Evolutionary conservation across 257 asterid species (phyloP).

Genomic region (Solanum okadae): DNA sequence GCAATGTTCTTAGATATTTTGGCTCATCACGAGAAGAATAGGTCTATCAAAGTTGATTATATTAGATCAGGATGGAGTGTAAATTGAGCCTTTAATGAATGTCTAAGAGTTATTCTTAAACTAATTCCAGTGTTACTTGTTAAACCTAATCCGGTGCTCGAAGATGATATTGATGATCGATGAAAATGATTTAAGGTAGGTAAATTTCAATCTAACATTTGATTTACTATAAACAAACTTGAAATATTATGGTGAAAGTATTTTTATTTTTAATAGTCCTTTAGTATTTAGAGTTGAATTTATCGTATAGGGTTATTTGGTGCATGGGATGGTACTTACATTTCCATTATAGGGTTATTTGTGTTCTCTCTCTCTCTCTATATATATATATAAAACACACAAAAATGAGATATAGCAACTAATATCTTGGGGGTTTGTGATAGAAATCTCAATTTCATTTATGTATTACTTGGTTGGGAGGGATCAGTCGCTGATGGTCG

Average conservation of each 20-base stretch:
- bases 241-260: too few relatives aligned
- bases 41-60: background rate
- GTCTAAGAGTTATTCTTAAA: background rate
- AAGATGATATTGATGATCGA: background rate
- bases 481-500: too few relatives aligned
- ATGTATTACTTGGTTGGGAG: too few relatives aligned
- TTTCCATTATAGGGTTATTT: too few relatives aligned
- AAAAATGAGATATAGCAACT: too few relatives aligned
- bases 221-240: background rate
- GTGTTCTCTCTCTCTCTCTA: too few relatives aligned
- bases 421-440: background rate
- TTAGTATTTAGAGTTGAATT: too few relatives aligned
- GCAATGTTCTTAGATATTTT: background rate
- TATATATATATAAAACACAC: too few relatives aligned
- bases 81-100: background rate
- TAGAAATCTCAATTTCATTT: background rate
- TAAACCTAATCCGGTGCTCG: background rate
- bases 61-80: background rate
- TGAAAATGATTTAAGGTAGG: background rate
- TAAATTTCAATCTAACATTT: background rate
- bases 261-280: too few relatives aligned
- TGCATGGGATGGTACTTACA: background rate
- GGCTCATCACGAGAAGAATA: background rate
- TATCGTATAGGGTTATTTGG: background rate
- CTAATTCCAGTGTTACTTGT: background rate